Evolutionary conservation across 2,329 filamentous ascomycete genomes (phyloP), one percentile per base, ranked within the genome.

Genomic region (Pseudogymnoascus sp.): DNA sequence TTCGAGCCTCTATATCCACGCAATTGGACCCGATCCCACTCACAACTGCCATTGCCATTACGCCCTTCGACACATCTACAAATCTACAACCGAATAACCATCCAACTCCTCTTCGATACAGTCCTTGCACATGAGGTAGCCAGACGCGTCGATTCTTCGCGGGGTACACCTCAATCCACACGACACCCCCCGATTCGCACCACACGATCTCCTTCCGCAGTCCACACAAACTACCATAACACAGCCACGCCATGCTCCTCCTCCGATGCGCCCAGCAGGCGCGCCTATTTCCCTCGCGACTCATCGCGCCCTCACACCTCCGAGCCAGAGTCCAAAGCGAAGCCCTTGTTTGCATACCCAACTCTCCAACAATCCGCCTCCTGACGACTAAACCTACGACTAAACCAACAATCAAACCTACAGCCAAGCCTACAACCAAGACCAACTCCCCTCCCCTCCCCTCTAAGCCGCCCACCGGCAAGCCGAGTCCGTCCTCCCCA

Each of bases 151-250:
- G 6, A 19, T 19, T 56, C 50, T 56, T 14, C 28, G 50, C 26
- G 50, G 50, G 50, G 50, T 33, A 56, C 50, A n/a, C 50, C 50
- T 33, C 50, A 33, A 56, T 33, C 50, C 50, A 56, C n/a, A 31
- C 50, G 6, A 33, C 22, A 33, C 16, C 5, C n/a, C 28, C 50
- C 14, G 6, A 31, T 53, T 31, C 26, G 16, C n/a, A 11, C 46
- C 14, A 16, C 26, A 31, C 46, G 14, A 31, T 53, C n/a, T 31
- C 24, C n/a, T 6, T 31, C 24, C 26, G 24, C 6, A 19, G 24
- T 31, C 8, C 4, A 31, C 26, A 31, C 3, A 28, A n/a, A 14
- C 12, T n/a, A 6, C 12, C 6, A 33, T 33, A 56, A 19, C 10
- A 56, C 10, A 56, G 12, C 28, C 10, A 56, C 50, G n/a, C n/a